These are phyloP conservation scores for Carex cristatella DNA, from an alignment of 176 grass and related monocot species.

Conservation along the genomic window DNA sequence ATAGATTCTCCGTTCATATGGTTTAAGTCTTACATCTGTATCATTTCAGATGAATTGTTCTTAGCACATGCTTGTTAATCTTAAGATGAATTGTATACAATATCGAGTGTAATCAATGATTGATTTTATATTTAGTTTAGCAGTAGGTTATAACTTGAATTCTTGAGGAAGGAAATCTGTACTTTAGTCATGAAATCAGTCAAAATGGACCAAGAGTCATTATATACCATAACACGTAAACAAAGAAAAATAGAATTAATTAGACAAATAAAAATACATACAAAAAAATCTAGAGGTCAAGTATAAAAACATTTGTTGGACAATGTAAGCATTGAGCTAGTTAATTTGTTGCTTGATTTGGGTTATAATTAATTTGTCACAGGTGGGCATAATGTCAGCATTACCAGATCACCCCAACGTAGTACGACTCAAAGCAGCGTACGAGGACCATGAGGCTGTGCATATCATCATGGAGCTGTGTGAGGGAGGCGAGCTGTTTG, in stretches of 20 bases:
- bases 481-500: slow-evolving; percentile 87
- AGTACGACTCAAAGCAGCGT: slow-evolving; percentile 37
- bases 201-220: background rate
- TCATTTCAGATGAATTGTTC: background rate
- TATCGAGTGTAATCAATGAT: background rate
- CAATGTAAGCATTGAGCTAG: background rate
- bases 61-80: too few relatives aligned
- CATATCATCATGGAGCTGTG: slow-evolving; percentile 96
- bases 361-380: background rate
- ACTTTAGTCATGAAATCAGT: background rate
- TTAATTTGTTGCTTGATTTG: background rate
- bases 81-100: background rate
- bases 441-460: slow-evolving; percentile 51
- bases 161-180: background rate
- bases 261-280: background rate
- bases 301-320: background rate
- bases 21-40: background rate
- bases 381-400: slow-evolving; percentile 6
- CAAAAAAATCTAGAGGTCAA: background rate
- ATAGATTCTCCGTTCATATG: background rate
- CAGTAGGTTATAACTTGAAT: background rate
- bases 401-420: slow-evolving; percentile 26
- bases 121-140: background rate
- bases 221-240: background rate
- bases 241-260: background rate